A percentile compares a stretch with the other conserved stretches of the same genome.
These are phyloP conservation scores for Carpinus viminea DNA, from an alignment of 306 rosid species.

Conservation along the genomic window DNA sequence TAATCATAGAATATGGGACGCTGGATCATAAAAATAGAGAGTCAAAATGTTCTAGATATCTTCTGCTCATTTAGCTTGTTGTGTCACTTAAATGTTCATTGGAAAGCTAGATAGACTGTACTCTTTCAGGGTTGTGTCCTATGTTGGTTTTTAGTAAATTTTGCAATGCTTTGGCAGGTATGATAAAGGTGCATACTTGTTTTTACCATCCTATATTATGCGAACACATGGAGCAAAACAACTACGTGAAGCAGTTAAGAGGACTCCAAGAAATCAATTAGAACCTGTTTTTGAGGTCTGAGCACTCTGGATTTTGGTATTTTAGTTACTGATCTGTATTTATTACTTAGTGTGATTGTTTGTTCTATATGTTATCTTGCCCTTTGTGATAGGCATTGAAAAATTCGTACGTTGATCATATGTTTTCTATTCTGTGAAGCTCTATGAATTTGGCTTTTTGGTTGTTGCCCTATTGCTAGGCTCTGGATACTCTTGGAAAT, in stretches of 20 bases:
- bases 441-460: constrained; percentile 11
- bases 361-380: not conserved
- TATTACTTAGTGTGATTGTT: not conserved
- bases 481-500: constrained; percentile 82
- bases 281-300: constrained; percentile 80
- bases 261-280: constrained; percentile 61
- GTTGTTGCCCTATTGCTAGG: constrained; percentile 52
- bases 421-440: constrained; percentile 11
- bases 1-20: not conserved
- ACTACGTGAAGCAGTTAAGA: constrained; percentile 81
- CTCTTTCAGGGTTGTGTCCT: not conserved
- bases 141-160: constrained; percentile 1
- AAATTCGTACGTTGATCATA: not conserved
- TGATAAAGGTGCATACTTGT: constrained; percentile 87
- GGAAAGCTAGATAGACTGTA: not conserved
- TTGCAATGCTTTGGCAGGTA: constrained; percentile 53
- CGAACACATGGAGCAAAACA: constrained; percentile 94
- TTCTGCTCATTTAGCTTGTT: not conserved
- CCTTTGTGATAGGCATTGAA: not conserved
- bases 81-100: not conserved
- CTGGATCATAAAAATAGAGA: not conserved
- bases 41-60: not conserved
- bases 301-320: constrained; percentile 11
- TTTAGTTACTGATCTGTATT: constrained; percentile 17
- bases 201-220: constrained; percentile 91